phyloP scores from a whole-genome alignment of 768 basidiomycete species.

The Mycena galericulata region DNA sequence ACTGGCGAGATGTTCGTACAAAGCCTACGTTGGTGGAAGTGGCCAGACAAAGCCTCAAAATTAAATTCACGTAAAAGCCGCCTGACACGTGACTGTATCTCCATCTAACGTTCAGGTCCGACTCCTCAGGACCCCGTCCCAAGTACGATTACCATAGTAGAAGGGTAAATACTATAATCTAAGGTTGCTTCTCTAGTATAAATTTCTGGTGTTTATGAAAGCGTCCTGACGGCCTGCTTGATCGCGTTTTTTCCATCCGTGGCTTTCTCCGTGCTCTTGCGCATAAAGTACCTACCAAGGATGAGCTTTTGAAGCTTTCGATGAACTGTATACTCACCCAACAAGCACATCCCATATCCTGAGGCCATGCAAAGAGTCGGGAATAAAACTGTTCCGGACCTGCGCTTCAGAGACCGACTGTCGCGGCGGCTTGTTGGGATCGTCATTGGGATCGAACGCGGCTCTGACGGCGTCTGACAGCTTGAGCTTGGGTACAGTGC shows the following conservation, averaged over 20 bases:
- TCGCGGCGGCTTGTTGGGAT: constrained; percentile 58
- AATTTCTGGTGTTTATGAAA: neutral
- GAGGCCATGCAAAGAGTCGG: constrained; percentile 61
- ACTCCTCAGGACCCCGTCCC: no score
- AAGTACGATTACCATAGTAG: no score
- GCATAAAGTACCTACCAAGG: constrained; percentile 57
- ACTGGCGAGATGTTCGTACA: neutral
- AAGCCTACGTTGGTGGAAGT: neutral
- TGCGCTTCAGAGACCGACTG: constrained; percentile 73
- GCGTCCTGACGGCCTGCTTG: constrained; percentile 36
- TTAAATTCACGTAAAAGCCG: neutral
- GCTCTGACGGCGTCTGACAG: constrained; percentile 58
- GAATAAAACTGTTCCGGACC: constrained; percentile 51
- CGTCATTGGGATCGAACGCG: constrained; percentile 62
- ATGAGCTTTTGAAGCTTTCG: constrained; percentile 3
- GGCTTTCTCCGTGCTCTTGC: constrained; percentile 55
- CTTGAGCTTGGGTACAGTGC: constrained; percentile 61
- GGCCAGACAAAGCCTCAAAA: neutral
- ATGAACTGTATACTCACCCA: constrained; percentile 47
- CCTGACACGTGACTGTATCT: neutral
- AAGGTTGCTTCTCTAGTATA: neutral
- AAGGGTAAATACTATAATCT: no score
- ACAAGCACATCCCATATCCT: constrained; percentile 66
- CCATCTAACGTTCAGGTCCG: no score
- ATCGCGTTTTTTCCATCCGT: constrained; percentile 42